Conservation (phyloP, 140 eudicot species). For the Oenanthe javanica region DNA sequence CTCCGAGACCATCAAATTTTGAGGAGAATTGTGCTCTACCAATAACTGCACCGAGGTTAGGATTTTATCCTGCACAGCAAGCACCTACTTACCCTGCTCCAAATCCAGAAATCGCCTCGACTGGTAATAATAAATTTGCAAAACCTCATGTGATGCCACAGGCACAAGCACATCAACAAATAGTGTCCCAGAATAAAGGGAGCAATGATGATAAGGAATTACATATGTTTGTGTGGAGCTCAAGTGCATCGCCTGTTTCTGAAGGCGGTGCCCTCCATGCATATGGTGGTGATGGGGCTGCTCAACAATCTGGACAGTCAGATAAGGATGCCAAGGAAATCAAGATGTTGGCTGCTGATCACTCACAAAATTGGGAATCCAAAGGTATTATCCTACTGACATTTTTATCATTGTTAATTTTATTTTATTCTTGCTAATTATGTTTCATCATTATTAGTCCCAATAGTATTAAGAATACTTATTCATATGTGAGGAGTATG, state of each 20-base stretch:
- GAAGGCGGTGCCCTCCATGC: conserved; percentile 72
- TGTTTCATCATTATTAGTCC: background rate
- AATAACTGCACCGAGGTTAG: conserved; percentile 53
- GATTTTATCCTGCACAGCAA: conserved; percentile 46
- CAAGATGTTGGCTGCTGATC: conserved; percentile 39
- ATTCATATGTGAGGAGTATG: background rate
- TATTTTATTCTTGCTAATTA: background rate
- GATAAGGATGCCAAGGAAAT: conserved; percentile 68
- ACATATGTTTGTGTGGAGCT: conserved; percentile 96
- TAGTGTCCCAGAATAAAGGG: conserved; percentile 26
- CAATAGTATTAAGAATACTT: background rate
- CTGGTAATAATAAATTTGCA: conserved; percentile 20
- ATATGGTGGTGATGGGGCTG: conserved; percentile 59
- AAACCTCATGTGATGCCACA: conserved; percentile 17
- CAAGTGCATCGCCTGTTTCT: conserved; percentile 80
- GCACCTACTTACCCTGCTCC: conserved; percentile 74
- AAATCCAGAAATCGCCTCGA: conserved; percentile 63
- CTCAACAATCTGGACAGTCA: conserved; percentile 56
- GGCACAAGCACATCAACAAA: conserved; percentile 9
- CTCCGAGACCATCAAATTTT: conserved; percentile 76
- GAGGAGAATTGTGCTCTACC: conserved; percentile 63
- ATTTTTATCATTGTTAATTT: background rate
- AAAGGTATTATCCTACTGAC: conserved; percentile 33
- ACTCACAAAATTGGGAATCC: conserved; percentile 54
- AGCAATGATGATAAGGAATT: conserved; percentile 74